phyloP scores from a whole-genome alignment of 2,329 filamentous ascomycete species.

The Trichophyton verrucosum region DNA sequence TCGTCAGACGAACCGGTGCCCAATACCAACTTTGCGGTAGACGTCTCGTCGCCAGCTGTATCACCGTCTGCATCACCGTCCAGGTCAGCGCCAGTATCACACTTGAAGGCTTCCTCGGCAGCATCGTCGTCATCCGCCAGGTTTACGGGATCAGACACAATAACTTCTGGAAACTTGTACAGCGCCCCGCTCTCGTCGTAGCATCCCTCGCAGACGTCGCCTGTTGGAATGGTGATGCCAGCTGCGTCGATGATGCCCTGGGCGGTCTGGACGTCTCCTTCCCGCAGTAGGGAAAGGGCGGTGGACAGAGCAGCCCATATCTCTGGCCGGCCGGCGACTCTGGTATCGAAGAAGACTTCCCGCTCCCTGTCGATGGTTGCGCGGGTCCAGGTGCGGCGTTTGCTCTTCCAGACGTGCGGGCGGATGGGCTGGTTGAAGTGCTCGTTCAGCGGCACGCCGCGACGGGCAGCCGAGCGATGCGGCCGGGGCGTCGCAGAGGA shows the following conservation, averaged over 20 bases:
- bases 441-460: conserved; percentile 31
- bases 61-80: conserved; percentile 7
- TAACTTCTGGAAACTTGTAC: conserved; percentile 56
- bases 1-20: conserved; percentile 30
- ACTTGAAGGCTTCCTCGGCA: conserved; percentile 15
- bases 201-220: conserved; percentile 56
- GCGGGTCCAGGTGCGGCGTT: conserved; percentile 57
- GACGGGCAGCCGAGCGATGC: conserved; percentile 10
- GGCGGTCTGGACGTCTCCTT: conserved; percentile 52
- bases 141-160: conserved; percentile 51
- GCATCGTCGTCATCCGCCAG: conserved; percentile 5
- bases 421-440: conserved; percentile 60
- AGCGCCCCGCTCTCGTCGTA: conserved; percentile 60
- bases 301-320: conserved; percentile 66
- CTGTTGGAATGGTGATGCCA: conserved; percentile 61
- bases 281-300: conserved; percentile 56
- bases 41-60: conserved; percentile 17
- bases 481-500: conserved; percentile 8
- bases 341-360: conserved; percentile 77
- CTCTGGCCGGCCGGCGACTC: conserved; percentile 63
- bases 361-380: conserved; percentile 57
- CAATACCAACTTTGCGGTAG: conserved; percentile 21
- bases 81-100: conserved; percentile 11
- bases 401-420: conserved; percentile 53
- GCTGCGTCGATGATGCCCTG: conserved; percentile 70